A percentile compares a stretch with the other conserved stretches of the same genome.
Conservation (phyloP, 257 asterid species). For the Scutellaria minor region DNA sequence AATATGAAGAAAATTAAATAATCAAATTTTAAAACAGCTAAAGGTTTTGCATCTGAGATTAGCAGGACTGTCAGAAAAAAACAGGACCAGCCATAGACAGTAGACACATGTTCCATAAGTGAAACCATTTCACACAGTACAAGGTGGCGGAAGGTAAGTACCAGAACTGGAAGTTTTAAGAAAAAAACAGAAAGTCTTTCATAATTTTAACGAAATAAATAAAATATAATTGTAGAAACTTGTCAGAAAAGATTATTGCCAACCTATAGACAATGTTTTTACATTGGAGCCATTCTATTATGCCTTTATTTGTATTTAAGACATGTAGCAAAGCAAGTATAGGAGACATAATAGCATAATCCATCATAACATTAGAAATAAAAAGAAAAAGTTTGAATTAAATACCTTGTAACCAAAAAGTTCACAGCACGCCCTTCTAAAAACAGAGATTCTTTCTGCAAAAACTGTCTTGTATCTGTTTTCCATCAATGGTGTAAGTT, state of each 20-base stretch:
- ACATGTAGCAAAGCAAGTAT: not conserved
- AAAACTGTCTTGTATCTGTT: slow-evolving; percentile 94
- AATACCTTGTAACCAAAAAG: slow-evolving; percentile 97
- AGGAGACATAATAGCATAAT: slow-evolving; percentile 19
- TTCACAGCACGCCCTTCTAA: slow-evolving; percentile 98
- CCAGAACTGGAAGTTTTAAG: too few species aligned
- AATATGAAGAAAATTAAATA: too few species aligned
- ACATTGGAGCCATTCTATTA: not conserved
- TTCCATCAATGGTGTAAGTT: slow-evolving; percentile 40
- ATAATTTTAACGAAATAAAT: too few species aligned
- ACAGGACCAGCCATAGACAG: too few species aligned
- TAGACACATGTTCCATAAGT: too few species aligned
- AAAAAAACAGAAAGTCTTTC: too few species aligned
- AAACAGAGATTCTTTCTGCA: slow-evolving; percentile 95
- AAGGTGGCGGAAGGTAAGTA: too few species aligned
- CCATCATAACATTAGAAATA: slow-evolving; percentile 17
- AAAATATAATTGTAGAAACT: not conserved
- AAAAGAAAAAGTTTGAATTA: slow-evolving; percentile 27
- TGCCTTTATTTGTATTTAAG: not conserved
- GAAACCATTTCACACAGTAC: too few species aligned
- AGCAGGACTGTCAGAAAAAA: too few species aligned
- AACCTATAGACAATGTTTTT: not conserved
- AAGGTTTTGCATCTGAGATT: too few species aligned
- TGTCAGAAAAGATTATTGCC: not conserved
- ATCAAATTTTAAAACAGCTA: too few species aligned